Base-by-base conservation (phyloP, 2,329 filamentous ascomycete genomes). In the Colletotrichum sidae region DNA sequence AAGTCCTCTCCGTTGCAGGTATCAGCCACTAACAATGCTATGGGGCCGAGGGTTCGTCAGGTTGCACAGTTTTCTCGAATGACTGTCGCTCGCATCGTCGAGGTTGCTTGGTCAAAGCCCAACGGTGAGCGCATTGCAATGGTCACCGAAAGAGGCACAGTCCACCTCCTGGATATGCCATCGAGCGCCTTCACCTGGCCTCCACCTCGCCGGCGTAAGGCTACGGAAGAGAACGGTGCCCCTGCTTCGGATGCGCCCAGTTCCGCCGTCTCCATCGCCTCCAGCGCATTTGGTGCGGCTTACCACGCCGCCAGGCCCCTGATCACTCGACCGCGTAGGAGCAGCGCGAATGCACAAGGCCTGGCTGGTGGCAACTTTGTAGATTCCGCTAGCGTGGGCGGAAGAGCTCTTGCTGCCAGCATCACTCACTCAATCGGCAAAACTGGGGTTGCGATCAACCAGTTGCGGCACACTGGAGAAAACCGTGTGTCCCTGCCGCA, bases 131-230 rank as follows among this genome's bases (percentile, higher is more conserved):
- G 92, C 64, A 81, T 96, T 44, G 95, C 94, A 2, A 90, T 99
- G 79, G 89, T 97, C 34, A 98, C 96, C 1, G 93, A 97, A 72
- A 92, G 94, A 70, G 94, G 95, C n/a, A 99, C 96, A 8, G 90
- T 97, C 10, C 96, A 99, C 78, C 87, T 98, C 47, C 90, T 97
- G 69, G 92, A 97, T 70, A 87, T 98, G 77, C 93, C 94, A 8
- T 84, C 88, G 50, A 92, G 88, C 68, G 92, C 93, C 5, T 95
- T 94, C 71, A 89, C 92, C 69, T 97, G 94, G 94, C 94, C 94
- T 45, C 92, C 94, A 33, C 90, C 88, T 46, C 84, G 87, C 44
- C 83, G 85, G 57, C 81, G 84, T 64, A 78, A 76, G 66, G 80
- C 77, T 55, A 72, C 72, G 42, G 79, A 77, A 65, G 83, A 86